Conservation (phyloP, 225 moss, liverwort and hornwort genomes). For the Pseudisothecium myosuroides region DNA sequence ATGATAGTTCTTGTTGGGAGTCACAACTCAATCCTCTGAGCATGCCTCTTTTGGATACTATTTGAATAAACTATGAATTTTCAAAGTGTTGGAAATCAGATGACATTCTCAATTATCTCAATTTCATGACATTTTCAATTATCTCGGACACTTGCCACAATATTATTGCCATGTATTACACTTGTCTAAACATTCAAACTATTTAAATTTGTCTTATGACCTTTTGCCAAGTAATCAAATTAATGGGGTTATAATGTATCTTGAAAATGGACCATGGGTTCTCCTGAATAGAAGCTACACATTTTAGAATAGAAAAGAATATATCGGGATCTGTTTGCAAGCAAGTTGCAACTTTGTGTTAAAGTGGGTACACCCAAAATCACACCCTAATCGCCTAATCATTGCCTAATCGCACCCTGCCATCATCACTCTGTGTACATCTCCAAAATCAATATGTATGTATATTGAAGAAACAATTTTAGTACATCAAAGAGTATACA, state of each 20-base stretch:
- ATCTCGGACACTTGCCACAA: neutral
- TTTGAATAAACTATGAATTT: neutral
- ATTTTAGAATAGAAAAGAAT: neutral
- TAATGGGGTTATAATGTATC: neutral
- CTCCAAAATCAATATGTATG: neutral
- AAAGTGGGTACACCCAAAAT: neutral
- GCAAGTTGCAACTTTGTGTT: neutral
- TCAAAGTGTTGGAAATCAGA: neutral
- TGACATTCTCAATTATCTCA: too few species aligned
- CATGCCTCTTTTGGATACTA: neutral
- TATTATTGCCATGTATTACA: neutral
- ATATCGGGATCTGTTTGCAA: neutral
- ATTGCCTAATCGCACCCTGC: rapidly evolving
- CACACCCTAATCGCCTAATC: too few species aligned
- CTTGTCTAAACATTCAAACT: neutral
- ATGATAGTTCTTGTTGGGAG: neutral
- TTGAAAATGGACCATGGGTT: neutral
- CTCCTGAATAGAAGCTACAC: neutral
- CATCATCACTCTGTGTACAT: neutral
- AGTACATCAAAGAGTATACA: too few species aligned
- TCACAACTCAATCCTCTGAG: rapidly evolving
- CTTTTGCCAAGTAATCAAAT: neutral
- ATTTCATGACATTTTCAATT: too few species aligned
- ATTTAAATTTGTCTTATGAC: too few species aligned
- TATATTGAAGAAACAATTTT: neutral